Evolutionary conservation across 2,329 filamentous ascomycete species (phyloP), one percentile per base, ranked within the genome.

Genomic region (Claviceps sp.): DNA sequence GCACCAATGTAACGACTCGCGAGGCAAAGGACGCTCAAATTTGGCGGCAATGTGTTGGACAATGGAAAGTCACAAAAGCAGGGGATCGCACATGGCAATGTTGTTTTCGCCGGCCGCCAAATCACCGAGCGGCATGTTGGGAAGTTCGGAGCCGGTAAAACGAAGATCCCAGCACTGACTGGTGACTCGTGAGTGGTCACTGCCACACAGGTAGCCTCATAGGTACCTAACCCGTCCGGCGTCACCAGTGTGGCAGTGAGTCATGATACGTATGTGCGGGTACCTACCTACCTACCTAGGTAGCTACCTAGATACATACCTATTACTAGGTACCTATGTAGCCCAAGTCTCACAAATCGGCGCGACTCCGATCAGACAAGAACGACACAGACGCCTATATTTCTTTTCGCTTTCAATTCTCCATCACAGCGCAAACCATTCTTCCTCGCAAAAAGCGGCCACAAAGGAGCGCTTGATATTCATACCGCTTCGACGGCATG

Each of bases 401-500:
- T 34, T 20, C 17, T 34, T 17, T 29, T 13, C n/a, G 34, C 34
- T 16, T 37, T 26, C 23, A 9, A 11, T 9, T 17, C 43, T 34
- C 17, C 23, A 17, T 8, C 44, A 11, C 34, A 9, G 44, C 44
- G 14, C 45, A 5, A 1, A 6, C 22, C 5, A 11, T 47, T 34
- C 2, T 37, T 44, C 17, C 16, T 13, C 1, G 8, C 23, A 6
- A 3, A 26, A 17, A 20, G 8, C 22, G 22, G 11, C 43, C 26
- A 5, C 14, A 17, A 34, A 34, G 20, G 1, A 20, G 23, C 23
- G n/a, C 22, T 14, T 7, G 26, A 17, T 20, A 45, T 20, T 8
- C 43, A 9, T 11, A 26, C 13, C 43, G 29, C 22, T 5, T 29
- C 22, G 9, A 46, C 26, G 61, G 58, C 53, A 63, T 64, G 58